These are phyloP conservation scores for Capsicum chinense DNA, from an alignment of 257 asterid species.

Conservation along the genomic window DNA sequence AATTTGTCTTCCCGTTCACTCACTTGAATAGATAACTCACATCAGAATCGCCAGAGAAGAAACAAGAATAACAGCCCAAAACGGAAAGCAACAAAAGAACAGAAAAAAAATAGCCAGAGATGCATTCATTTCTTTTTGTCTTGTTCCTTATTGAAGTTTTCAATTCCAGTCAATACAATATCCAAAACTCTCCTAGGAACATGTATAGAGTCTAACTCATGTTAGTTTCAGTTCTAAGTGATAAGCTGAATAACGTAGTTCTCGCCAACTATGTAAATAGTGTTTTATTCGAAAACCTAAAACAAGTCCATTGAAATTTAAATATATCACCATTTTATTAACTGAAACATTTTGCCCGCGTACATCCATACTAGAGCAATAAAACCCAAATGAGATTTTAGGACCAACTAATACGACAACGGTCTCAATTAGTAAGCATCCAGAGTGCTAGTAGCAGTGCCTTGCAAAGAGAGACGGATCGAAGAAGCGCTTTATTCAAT, in stretches of 20 bases:
- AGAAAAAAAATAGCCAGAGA: background rate
- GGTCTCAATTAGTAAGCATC: background rate
- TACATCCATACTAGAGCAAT: slow-evolving; percentile 2
- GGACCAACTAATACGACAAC: background rate
- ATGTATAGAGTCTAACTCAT: background rate
- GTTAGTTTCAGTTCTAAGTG: background rate
- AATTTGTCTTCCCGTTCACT: slow-evolving; percentile 93
- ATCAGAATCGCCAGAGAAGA: slow-evolving; percentile 5
- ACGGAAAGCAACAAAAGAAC: background rate
- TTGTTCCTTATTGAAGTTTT: background rate
- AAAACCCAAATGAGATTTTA: background rate
- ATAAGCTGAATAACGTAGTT: background rate
- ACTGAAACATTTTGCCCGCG: background rate
- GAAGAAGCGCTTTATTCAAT: background rate
- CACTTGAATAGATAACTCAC: slow-evolving; percentile 53
- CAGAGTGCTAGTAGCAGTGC: background rate
- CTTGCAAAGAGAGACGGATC: slow-evolving; percentile 9
- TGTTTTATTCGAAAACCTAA: background rate
- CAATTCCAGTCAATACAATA: background rate
- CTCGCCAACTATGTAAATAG: background rate
- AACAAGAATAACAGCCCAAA: background rate
- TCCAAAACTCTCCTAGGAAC: slow-evolving; percentile 7
- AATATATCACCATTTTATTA: background rate
- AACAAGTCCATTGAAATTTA: background rate
- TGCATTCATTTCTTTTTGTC: background rate